Conservation (phyloP, 805 yeast species). For the Kodamaea kaohsiungensis region DNA sequence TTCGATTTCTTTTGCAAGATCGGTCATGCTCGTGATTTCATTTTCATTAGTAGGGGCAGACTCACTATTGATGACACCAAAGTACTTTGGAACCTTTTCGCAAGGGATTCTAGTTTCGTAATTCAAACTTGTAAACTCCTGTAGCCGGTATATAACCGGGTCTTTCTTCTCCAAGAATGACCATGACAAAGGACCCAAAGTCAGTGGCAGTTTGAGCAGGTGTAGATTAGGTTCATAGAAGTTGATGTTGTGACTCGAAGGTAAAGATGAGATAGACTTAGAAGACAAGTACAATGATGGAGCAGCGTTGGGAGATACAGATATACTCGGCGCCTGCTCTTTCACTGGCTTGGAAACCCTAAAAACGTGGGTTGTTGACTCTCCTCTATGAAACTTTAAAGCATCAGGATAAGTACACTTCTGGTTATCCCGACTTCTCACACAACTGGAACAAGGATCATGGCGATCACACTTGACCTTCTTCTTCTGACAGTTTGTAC, state of each 20-base stretch:
- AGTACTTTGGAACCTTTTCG: neutral
- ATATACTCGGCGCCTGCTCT: neutral
- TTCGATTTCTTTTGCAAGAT: neutral
- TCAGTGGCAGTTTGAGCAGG: neutral
- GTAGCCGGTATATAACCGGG: neutral
- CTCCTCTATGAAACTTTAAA: neutral
- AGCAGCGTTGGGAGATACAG: too few species aligned
- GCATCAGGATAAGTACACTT: neutral
- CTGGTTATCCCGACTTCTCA: neutral
- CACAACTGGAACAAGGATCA: neutral
- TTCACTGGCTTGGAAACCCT: neutral
- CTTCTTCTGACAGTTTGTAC: neutral
- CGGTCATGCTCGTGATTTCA: neutral
- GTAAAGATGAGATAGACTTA: neutral
- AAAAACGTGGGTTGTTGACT: neutral
- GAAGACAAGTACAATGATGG: too few species aligned
- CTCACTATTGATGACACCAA: neutral
- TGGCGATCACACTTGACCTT: neutral
- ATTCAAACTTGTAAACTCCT: neutral
- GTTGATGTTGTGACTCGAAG: neutral
- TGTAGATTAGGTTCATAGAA: neutral
- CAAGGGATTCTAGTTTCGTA: neutral
- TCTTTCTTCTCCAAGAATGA: neutral
- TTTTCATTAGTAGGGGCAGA: neutral
- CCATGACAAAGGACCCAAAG: neutral